A percentile compares a stretch with the other conserved stretches of the same genome.
Evolutionary conservation across 2,329 filamentous ascomycete genomes (phyloP).

Genomic region (Aspergillus sp.): DNA sequence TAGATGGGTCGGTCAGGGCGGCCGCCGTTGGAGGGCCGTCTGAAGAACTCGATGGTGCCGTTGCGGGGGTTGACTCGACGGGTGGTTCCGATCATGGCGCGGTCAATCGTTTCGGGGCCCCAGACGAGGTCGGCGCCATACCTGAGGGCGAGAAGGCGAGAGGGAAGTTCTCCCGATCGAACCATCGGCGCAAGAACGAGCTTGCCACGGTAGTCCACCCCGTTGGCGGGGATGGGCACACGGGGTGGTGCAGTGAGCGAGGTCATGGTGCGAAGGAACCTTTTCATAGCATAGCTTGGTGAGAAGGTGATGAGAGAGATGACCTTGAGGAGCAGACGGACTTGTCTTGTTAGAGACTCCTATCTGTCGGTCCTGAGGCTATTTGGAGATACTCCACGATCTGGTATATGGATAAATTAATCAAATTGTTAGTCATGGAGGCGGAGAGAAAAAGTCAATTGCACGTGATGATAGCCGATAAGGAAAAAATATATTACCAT

Average conservation of each 20-base stretch:
- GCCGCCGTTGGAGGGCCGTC: slow-evolving; percentile 68
- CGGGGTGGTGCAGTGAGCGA: slow-evolving; percentile 51
- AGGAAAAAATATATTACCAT: neutral
- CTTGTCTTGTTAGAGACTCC: neutral
- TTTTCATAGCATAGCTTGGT: slow-evolving; percentile 40
- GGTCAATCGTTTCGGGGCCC: slow-evolving; percentile 95
- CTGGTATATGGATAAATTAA: neutral
- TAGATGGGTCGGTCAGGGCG: slow-evolving; percentile 38
- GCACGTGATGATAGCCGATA: slow-evolving; percentile 28
- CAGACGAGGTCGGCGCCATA: slow-evolving; percentile 97
- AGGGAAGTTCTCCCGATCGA: slow-evolving; percentile 91
- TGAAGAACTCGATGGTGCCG: slow-evolving; percentile 80
- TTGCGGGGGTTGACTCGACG: slow-evolving; percentile 74
- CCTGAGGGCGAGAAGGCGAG: slow-evolving; percentile 81
- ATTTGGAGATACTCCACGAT: neutral
- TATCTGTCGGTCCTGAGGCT: neutral
- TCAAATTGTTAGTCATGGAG: slow-evolving; percentile 3
- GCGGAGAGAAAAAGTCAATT: slow-evolving; percentile 13
- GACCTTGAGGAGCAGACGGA: neutral
- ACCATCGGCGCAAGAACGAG: slow-evolving; percentile 97
- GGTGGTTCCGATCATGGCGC: slow-evolving; percentile 82
- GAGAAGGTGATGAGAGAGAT: neutral
- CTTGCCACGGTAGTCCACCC: slow-evolving; percentile 91
- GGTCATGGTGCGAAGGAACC: slow-evolving; percentile 56
- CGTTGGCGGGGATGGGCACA: slow-evolving; percentile 81